Percentiles rank a stretch among this genome's conserved stretches.
These are phyloP conservation scores for Funneliformis geosporum DNA, from an alignment of 192 early-diverging fungal genomes.

Conservation along the genomic window DNA sequence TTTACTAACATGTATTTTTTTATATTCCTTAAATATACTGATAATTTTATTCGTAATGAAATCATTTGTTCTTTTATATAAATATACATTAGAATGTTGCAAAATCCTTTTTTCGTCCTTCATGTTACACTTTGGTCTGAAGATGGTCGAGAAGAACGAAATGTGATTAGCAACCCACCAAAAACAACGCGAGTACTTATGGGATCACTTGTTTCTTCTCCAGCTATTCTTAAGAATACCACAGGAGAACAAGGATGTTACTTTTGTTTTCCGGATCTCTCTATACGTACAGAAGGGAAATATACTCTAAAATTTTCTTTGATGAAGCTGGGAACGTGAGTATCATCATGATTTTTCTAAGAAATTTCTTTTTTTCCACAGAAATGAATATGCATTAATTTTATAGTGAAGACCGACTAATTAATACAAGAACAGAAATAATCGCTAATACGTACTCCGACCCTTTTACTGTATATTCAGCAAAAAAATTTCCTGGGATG, in stretches of 20 bases:
- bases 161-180: constrained; percentile 62
- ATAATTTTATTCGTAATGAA: constrained; percentile 19
- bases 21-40: constrained; percentile 1
- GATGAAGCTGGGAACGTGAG: constrained; percentile 67
- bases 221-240: constrained; percentile 53
- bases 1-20: not conserved
- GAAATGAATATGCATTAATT: not conserved
- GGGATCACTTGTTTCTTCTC: constrained; percentile 64
- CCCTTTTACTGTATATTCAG: constrained; percentile 77
- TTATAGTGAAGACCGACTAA: constrained; percentile 49
- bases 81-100: constrained; percentile 32
- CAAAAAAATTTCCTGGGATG: constrained; percentile 85
- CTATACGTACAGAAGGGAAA: constrained; percentile 71
- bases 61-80: constrained; percentile 5
- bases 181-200: constrained; percentile 63
- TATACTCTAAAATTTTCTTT: constrained; percentile 71
- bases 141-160: constrained; percentile 56
- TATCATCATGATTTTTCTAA: not conserved
- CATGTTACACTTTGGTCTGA: constrained; percentile 65
- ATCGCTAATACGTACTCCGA: constrained; percentile 62
- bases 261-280: constrained; percentile 79
- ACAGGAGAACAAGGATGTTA: constrained; percentile 66
- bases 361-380: not conserved
- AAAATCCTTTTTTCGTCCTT: constrained; percentile 62
- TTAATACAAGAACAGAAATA: constrained; percentile 50